Conservation (phyloP, 2,329 filamentous ascomycete species). For the Botrytis fragariae region DNA sequence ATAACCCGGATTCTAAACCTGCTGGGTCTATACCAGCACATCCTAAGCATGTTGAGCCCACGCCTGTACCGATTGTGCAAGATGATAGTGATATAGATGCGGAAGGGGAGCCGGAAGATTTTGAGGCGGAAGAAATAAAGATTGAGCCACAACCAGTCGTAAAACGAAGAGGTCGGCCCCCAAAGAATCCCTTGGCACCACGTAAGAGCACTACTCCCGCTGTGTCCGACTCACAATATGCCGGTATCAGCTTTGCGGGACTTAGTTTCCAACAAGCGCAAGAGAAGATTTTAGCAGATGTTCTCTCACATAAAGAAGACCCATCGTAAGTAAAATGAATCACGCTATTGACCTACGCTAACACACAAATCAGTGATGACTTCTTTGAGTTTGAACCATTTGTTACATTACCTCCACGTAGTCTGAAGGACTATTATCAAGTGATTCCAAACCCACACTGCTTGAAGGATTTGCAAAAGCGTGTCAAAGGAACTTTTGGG, state of each 20-base stretch:
- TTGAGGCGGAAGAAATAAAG: slow-evolving; percentile 34
- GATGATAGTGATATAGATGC: slow-evolving; percentile 38
- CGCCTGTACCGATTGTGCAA: slow-evolving; percentile 56
- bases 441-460: slow-evolving; percentile 80
- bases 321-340: slow-evolving; percentile 52
- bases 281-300: slow-evolving; percentile 76
- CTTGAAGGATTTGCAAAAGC: slow-evolving; percentile 72
- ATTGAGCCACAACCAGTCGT: slow-evolving; percentile 24
- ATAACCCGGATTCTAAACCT: not conserved
- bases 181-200: slow-evolving; percentile 35
- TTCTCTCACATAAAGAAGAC: slow-evolving; percentile 64
- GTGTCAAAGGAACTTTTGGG: slow-evolving; percentile 69
- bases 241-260: slow-evolving; percentile 62
- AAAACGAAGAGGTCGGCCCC: slow-evolving; percentile 31
- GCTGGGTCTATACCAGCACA: not conserved
- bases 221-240: slow-evolving; percentile 53
- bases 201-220: slow-evolving; percentile 42
- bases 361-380: slow-evolving; percentile 52
- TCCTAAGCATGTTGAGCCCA: not conserved
- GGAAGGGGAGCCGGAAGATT: slow-evolving; percentile 38
- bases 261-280: slow-evolving; percentile 81
- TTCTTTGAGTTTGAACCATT: slow-evolving; percentile 72
- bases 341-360: not conserved
- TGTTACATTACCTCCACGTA: slow-evolving; percentile 71
- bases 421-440: slow-evolving; percentile 80